Evolutionary conservation across 164 flowering plant genomes (phyloP), one percentile per base, ranked within the genome.

Genomic region (Warburgia ugandensis): DNA sequence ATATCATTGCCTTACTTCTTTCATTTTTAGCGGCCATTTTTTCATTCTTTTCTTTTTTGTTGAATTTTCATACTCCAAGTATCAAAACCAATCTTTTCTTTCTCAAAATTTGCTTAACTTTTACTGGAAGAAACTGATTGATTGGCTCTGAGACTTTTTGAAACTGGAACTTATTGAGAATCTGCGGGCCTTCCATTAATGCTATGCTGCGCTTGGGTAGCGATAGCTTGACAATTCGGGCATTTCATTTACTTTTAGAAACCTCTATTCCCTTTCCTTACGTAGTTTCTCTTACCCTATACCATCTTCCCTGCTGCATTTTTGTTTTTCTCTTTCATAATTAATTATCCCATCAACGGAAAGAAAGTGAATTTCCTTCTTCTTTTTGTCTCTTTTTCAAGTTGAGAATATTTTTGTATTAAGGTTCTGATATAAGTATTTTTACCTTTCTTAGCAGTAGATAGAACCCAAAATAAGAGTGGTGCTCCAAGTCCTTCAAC

Each of bases 151-250:
- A 28, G 46, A 45, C 7, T 17, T 14, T 16, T 38, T 60, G 50
- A 59, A 55, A 60, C 61, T 67, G 54, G 62, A 76, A 60, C 81
- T 64, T 70, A 76, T 63, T 76, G 45, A 50, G 79, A 59, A 63
- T 74, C 73, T 62, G 67, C 6, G 54, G 71, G 52, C 76, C 68
- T 76, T 63, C 56, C 54, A 72, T 77, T 68, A 76, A 77, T 83
- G 73, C 57, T 30, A 41, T 53, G 37, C 48, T 29, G 57, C n/a
- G 21, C 2, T n/a, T 26, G 28, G 38, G 47, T 29, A 41, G 38
- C 48, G 46, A 64, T 67, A 68, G 64, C 54, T 28, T 61, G 71
- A 68, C 69, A 67, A 61, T 60, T 62, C 47, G 35, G 56, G 37
- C 46, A 62, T 64, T 70, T 62, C 65, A 58, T 68, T 72, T 52